Base-by-base conservation (phyloP, 2,329 filamentous ascomycete genomes). In the Neopestalotiopsis sp. region DNA sequence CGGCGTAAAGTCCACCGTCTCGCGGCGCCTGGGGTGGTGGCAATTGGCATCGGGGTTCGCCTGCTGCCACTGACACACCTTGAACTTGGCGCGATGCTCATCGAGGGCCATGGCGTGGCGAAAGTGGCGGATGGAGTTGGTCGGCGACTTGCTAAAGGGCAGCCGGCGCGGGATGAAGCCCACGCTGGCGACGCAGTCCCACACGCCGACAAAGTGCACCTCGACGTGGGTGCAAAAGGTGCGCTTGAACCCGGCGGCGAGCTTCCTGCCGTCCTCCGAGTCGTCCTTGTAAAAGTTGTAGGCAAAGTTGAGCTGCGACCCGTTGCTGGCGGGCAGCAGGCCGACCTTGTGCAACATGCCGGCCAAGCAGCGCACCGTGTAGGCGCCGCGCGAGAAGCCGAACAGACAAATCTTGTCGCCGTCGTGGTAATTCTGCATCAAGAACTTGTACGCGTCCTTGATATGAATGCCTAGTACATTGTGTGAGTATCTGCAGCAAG, bases 361-460 rank as follows among this genome's bases (percentile, higher is more conserved):
- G 20, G 80, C 77, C 4, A 87, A 76, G 67, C 85, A 87, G 4
- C 85, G 80, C 17, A 84, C 84, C 1, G 85, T 87, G 66, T 87
- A 87, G 5, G 84, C 82, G 14, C 83, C 84, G 68, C 84, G 76
- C 0, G 83, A 85, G 74, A 86, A 86, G 3, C 84, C 84, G 30
- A 86, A 81, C 20, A 86, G 78, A 71, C 81, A 86, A 30, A 86
- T 85, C 59, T 82, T 81, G 69, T 86, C 83, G 24, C 81, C 82
- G 38, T 83, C 81, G 0, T 74, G 75, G 67, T 85, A 86, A 66
- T 83, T 85, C 42, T 84, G 76, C 84, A 86, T 86, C 7, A 86
- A 70, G 61, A 86, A 86, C 71, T 80, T 70, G 69, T 82, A 82
- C 2, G 80, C 80, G 69, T 81, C 81, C 67, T 77, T 76, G 61